Percentiles rank a stretch among this genome's conserved stretches.
Evolutionary conservation across 129 eudicot genomes (phyloP).

Genomic region (Apium graveolens): DNA sequence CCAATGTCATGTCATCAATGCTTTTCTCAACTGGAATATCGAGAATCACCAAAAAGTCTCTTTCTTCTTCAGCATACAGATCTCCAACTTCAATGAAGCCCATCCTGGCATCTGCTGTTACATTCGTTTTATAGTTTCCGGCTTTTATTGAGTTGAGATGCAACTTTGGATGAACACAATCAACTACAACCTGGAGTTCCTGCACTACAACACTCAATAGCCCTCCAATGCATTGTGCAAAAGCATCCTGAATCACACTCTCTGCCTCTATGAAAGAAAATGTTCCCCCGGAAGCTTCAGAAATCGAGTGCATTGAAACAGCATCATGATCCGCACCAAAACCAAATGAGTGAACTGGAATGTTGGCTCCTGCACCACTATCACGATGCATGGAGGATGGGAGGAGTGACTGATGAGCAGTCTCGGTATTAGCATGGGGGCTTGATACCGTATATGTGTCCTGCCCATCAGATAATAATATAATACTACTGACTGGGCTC

Average conservation of each 20-base stretch:
- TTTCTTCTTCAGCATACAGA: slow-evolving; percentile 85
- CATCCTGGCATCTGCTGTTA: slow-evolving; percentile 27
- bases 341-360: slow-evolving; percentile 85
- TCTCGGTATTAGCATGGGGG: slow-evolving; percentile 19
- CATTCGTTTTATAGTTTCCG: slow-evolving; percentile 48
- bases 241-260: slow-evolving; percentile 80
- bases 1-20: slow-evolving; percentile 29
- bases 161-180: slow-evolving; percentile 45
- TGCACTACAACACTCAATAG: slow-evolving; percentile 81
- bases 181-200: slow-evolving; percentile 50
- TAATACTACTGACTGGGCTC: slow-evolving; percentile 66
- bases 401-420: slow-evolving; percentile 33
- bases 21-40: slow-evolving; percentile 41
- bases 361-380: slow-evolving; percentile 22
- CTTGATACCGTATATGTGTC: slow-evolving; percentile 58
- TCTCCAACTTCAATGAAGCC: slow-evolving; percentile 69
- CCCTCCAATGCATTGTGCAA: slow-evolving; percentile 97
- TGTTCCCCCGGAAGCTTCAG: slow-evolving; percentile 84
- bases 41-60: slow-evolving; percentile 52
- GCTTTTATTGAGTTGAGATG: slow-evolving; percentile 51
- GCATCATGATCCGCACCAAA: slow-evolving; percentile 97
- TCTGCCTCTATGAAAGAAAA: slow-evolving; percentile 84
- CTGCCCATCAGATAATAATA: slow-evolving; percentile 87
- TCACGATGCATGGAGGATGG: slow-evolving; percentile 45
- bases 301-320: slow-evolving; percentile 63